phyloP scores from a whole-genome alignment of 2,329 filamentous ascomycete species.

The Cadophora luteo-olivacea region DNA sequence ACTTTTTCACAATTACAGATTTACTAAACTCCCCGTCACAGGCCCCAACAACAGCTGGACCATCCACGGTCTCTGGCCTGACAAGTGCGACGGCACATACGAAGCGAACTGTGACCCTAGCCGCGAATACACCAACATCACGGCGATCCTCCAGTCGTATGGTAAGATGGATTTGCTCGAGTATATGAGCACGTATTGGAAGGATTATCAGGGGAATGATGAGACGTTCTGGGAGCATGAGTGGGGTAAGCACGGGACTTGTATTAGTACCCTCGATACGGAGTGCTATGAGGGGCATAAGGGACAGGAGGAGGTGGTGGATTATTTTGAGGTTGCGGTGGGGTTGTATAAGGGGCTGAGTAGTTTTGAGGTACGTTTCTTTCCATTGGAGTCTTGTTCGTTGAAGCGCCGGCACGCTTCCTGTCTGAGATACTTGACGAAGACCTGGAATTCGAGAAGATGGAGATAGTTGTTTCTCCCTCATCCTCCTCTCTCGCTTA shows the following conservation, averaged over 20 bases:
- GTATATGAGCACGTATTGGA: slow-evolving; percentile 75
- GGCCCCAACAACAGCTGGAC: slow-evolving; percentile 59
- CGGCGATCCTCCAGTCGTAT: slow-evolving; percentile 61
- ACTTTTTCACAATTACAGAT: too few relatives aligned
- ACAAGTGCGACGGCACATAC: slow-evolving; percentile 73
- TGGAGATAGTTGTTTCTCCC: too few relatives aligned
- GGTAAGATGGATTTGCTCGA: slow-evolving; percentile 61
- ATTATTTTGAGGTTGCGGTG: slow-evolving; percentile 72
- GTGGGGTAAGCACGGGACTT: slow-evolving; percentile 78
- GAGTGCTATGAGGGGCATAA: slow-evolving; percentile 68
- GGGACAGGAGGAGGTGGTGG: slow-evolving; percentile 67
- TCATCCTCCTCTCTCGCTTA: too few relatives aligned
- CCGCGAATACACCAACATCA: slow-evolving; percentile 70
- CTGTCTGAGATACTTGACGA: too few relatives aligned
- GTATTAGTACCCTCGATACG: slow-evolving; percentile 72
- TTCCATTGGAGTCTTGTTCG: not conserved
- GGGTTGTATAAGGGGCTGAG: slow-evolving; percentile 70
- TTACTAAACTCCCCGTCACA: not conserved
- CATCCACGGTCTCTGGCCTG: slow-evolving; percentile 71
- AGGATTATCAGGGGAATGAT: slow-evolving; percentile 23
- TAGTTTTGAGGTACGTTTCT: slow-evolving; percentile 59
- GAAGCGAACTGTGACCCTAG: slow-evolving; percentile 67
- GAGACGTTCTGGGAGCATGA: slow-evolving; percentile 76
- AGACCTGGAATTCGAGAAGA: too few relatives aligned
- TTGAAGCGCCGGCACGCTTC: too few relatives aligned